Base-by-base conservation (phyloP, 116 monocot species). In the Posidonia oceanica region DNA sequence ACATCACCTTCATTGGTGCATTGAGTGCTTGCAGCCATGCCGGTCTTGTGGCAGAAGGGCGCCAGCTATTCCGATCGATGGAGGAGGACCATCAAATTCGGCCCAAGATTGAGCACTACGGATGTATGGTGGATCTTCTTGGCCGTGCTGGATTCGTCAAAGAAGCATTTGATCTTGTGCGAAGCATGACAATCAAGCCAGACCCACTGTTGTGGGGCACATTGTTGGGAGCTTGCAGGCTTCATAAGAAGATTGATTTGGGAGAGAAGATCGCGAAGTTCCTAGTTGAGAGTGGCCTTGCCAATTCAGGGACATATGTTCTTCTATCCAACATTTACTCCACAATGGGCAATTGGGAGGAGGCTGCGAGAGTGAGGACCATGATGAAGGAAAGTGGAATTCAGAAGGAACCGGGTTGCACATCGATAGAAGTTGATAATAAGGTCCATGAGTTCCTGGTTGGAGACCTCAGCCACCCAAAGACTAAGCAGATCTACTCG, bases 51-150 rank as follows among this genome's bases (percentile, higher is more conserved):
- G n/a, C 22, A 3, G 80, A 91, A 66, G 94, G 94, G 3, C 76
- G 80, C 4, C 36, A 69, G 41, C 66, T 82, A 10, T 90, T 95
- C 70, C 61, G 10, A 8, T 75, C 72, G 17, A 91, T 95, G 88
- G 69, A 82, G 42, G 42, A 54, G 57, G 80, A 80, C 12, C 67
- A 91, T 10, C 60, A 68, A 14, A 83, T 95, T 7, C 63, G 74
- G 57, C 91, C 90, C 14, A 94, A 87, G 77, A 71, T 94, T 13
- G 90, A 94, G 77, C 94, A 94, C 65, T 94, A 84, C 60, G 90
- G 94, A 23, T 94, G 94, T 78, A 75, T 90, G 56, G 80, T 90
- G 4, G 94, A 94, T 63, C 81, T 95, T 7, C 82, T 95, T 8
- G 91, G 94, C 0, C 88, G 94, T 13, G 82, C 91, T 0, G 91